These are phyloP conservation scores for Adansonia digitata DNA, from an alignment of 345 rosid species.

Conservation along the genomic window DNA sequence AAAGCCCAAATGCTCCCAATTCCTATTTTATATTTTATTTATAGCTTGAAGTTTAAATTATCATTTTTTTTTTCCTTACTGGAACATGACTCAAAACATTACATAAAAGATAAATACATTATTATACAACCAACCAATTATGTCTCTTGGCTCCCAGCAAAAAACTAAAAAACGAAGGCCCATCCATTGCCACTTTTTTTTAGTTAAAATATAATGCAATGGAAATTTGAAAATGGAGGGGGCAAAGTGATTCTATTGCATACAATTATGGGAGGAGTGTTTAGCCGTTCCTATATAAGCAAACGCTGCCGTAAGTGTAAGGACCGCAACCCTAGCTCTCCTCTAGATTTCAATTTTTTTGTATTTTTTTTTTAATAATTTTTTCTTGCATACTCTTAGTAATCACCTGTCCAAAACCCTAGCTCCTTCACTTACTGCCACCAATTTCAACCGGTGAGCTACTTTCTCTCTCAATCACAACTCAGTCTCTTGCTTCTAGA, in stretches of 20 bases:
- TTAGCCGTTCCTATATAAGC: not conserved
- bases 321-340: not conserved
- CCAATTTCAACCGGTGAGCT: constrained; percentile 1
- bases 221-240: not conserved
- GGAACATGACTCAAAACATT: no score
- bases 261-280: not conserved
- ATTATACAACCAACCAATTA: no score
- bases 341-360: not conserved
- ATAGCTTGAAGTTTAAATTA: no score
- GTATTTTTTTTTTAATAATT: not conserved
- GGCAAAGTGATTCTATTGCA: not conserved
- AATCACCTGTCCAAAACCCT: constrained; percentile 5
- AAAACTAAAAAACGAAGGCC: no score
- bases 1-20: no score
- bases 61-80: no score
- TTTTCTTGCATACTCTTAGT: not conserved
- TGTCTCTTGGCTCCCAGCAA: no score
- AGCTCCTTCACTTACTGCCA: not conserved
- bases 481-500: not conserved
- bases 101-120: no score
- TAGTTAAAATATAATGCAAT: no score
- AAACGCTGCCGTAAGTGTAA: constrained; percentile 6
- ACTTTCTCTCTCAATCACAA: not conserved
- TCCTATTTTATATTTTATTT: no score
- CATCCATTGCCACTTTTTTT: no score